Percentiles rank a stretch among this genome's conserved stretches.
Evolutionary conservation across 805 yeast species (phyloP).

Genomic region (Monosporozyma siamensis): DNA sequence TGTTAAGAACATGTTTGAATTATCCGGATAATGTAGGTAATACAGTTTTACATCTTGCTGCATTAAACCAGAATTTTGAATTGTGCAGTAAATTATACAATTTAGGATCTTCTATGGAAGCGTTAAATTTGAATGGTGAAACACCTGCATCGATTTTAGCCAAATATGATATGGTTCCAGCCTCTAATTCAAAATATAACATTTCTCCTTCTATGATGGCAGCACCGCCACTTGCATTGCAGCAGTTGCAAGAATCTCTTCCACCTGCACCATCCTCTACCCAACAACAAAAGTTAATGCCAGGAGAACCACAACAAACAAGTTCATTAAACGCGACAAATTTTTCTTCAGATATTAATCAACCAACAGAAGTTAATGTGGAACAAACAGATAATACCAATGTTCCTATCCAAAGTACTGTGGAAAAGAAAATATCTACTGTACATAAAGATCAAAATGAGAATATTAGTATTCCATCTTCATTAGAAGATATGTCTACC

Average conservation of each 20-base stretch:
- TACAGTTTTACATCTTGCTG: conserved; percentile 76
- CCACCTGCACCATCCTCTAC: conserved; percentile 2
- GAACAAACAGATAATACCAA: conserved; percentile 2
- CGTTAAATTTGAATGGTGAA: conserved; percentile 24
- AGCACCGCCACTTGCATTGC: not conserved
- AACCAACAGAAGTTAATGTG: not conserved
- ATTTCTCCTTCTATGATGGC: not conserved
- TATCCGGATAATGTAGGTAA: conserved; percentile 78
- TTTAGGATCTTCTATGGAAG: conserved; percentile 26
- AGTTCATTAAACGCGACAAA: not conserved
- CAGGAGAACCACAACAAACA: not conserved
- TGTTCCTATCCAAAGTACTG: not conserved
- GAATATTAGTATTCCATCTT: conserved; percentile 1
- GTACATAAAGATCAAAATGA: not conserved
- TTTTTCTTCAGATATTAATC: not conserved
- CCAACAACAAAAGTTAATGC: too few relatives aligned
- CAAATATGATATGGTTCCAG: conserved; percentile 22
- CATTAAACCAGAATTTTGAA: conserved; percentile 27
- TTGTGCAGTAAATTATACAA: conserved; percentile 26
- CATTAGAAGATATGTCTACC: conserved; percentile 20
- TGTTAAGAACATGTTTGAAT: conserved; percentile 52
- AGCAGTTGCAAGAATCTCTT: conserved; percentile 1
- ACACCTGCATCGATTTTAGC: conserved; percentile 25
- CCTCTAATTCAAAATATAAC: conserved; percentile 7
- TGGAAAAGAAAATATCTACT: not conserved